Evolutionary conservation across 1,284 basidiomycete species (phyloP), one percentile per base, ranked within the genome.

Genomic region (Bondarzewia mesenterica): DNA sequence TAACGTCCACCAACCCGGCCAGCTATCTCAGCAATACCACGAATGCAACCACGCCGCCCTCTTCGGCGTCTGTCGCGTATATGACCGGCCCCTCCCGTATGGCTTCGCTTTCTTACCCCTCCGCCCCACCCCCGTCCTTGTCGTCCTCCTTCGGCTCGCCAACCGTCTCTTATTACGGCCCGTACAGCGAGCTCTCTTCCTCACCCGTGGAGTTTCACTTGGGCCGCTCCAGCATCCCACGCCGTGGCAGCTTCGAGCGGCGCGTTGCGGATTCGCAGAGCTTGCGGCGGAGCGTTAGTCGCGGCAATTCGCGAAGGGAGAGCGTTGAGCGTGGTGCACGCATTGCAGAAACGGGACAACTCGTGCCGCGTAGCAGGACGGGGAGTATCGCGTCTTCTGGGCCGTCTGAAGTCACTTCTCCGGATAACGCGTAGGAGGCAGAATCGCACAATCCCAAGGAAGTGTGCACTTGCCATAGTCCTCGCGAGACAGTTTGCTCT

Each of bases 51-150:
- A 86, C 79, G 32, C 83, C 85, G 6, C 78, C 80, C 1, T 80
- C 82, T 2, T 78, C 77, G 32, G 69, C 73, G 12, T 77, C 75
- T 2, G 64, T 73, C 49, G 73, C 72, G 35, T 67, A 68, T 3
- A 65, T 29, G n/a, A 15, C 42, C 25, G 16, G 25, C 23, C 68
- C 53, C 65, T 63, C 18, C 64, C 66, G 5, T 57, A 64, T 25
- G 32, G 58, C 63, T 20, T 60, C 85, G 70, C 2, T 81, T 76
- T 68, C 80, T 5, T 85, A 85, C 54, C 82, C 73, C 4, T 78
- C 78, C 7, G 82, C 82, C 0, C 80, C 80, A 3, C 83, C 83
- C 18, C 81, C 83, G 5, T 83, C 81, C 2, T 62, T 85, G 18
- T 80, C 78, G 3, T 80, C 78, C 6, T 84, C 80, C 4, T 76